Conservation (phyloP, 768 basidiomycete genomes). For the Rossbeevera mucosa region DNA sequence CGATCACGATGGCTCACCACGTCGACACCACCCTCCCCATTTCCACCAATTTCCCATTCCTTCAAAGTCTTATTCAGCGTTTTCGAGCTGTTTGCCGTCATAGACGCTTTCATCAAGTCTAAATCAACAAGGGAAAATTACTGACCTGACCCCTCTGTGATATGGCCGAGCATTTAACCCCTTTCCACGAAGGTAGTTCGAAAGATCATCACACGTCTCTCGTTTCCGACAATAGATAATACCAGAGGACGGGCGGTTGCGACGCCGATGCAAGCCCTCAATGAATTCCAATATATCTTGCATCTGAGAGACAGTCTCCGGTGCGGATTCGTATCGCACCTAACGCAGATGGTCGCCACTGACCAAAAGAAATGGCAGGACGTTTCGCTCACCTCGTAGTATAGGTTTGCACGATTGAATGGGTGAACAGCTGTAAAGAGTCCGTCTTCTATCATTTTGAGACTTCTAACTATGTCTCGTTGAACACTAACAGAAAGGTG, state of each 20-base stretch:
- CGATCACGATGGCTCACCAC: constrained; percentile 42
- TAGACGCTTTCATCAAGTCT: background rate
- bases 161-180: constrained; percentile 69
- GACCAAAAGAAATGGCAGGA: background rate
- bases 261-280: constrained; percentile 51
- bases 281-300: constrained; percentile 65
- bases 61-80: constrained; percentile 50
- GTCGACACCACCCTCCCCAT: constrained; percentile 52
- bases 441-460: constrained; percentile 53
- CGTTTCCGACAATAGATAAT: constrained; percentile 76
- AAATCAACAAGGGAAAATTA: background rate
- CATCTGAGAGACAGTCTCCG: constrained; percentile 52
- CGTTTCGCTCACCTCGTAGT: constrained; percentile 58
- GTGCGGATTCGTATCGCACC: constrained; percentile 61
- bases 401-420: constrained; percentile 77
- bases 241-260: constrained; percentile 59
- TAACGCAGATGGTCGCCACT: constrained; percentile 19
- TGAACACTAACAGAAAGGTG: constrained; percentile 51
- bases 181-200: constrained; percentile 57
- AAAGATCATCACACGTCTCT: constrained; percentile 62
- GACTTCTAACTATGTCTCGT: constrained; percentile 62
- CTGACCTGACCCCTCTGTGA: constrained; percentile 65
- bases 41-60: constrained; percentile 57
- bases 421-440: constrained; percentile 68
- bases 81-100: constrained; percentile 32